phyloP scores from a whole-genome alignment of 306 rosid genomes.

The Neltuma alba region DNA sequence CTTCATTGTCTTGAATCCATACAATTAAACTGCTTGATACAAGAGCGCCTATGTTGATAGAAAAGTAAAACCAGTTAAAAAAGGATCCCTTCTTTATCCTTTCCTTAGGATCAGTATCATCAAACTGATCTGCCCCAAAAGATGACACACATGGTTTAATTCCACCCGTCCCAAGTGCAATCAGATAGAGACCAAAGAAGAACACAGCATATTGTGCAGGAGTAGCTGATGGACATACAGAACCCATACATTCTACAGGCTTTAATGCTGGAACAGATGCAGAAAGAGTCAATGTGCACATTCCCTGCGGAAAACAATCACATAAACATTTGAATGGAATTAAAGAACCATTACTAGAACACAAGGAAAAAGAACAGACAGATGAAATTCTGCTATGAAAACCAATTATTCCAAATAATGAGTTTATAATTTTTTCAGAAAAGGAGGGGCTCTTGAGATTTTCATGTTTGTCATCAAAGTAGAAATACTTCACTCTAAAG shows the following conservation, averaged over 20 bases:
- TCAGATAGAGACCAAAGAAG: constrained; percentile 90
- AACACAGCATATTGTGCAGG: constrained; percentile 83
- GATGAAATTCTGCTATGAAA: not conserved
- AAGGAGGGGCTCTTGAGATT: not conserved
- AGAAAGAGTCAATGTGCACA: constrained; percentile 92
- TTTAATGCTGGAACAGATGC: constrained; percentile 75
- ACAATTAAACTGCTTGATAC: constrained; percentile 82
- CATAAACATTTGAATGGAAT: constrained; percentile 7
- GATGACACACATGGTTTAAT: constrained; percentile 96
- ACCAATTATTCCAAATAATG: not conserved
- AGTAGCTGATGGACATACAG: constrained; percentile 80
- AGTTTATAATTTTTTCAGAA: not conserved
- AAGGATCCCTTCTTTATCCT: constrained; percentile 91
- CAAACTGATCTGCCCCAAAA: constrained; percentile 98
- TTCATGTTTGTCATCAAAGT: not conserved
- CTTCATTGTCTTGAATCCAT: constrained; percentile 93
- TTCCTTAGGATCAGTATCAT: constrained; percentile 85
- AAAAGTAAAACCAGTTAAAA: constrained; percentile 98
- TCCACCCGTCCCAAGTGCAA: constrained; percentile 97
- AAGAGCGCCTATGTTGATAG: constrained; percentile 88
- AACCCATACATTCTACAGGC: constrained; percentile 72
- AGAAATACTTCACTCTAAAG: not conserved
- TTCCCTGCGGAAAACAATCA: constrained; percentile 69
- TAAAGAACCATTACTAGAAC: not conserved
- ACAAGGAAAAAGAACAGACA: not conserved